Evolutionary conservation across 1,284 basidiomycete species (phyloP).

Genomic region (Leccinum colubrinum): DNA sequence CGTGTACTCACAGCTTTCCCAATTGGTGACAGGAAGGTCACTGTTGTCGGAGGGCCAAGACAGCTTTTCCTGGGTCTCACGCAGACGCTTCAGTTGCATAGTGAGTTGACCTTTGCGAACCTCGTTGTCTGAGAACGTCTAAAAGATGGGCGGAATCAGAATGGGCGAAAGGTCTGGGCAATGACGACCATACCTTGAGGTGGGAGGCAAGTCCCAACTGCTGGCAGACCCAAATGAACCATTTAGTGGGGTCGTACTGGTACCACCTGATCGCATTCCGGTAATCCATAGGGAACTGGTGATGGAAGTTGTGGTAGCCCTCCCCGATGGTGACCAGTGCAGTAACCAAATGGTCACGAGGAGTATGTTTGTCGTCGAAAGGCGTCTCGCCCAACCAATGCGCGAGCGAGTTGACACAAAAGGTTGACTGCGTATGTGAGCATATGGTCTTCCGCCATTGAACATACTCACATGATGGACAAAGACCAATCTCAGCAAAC

Average conservation of each 20-base stretch:
- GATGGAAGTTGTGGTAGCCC: slow-evolving; percentile 97
- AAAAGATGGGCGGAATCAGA: neutral
- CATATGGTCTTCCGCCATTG: neutral
- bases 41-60: slow-evolving; percentile 78
- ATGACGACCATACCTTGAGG: slow-evolving; percentile 56
- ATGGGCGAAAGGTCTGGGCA: neutral
- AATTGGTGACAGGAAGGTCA: slow-evolving; percentile 79
- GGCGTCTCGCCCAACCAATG: slow-evolving; percentile 92
- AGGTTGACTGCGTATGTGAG: slow-evolving; percentile 68
- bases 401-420: slow-evolving; percentile 94
- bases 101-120: slow-evolving; percentile 89
- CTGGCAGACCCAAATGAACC: slow-evolving; percentile 78
- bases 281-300: slow-evolving; percentile 94
- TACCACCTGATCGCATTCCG: slow-evolving; percentile 93
- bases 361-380: slow-evolving; percentile 96
- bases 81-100: slow-evolving; percentile 87
- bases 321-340: slow-evolving; percentile 89
- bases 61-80: slow-evolving; percentile 67
- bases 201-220: slow-evolving; percentile 79
- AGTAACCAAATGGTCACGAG: slow-evolving; percentile 84
- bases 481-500: no score
- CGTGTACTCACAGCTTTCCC: slow-evolving; percentile 76
- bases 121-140: slow-evolving; percentile 90
- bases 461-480: slow-evolving; percentile 78
- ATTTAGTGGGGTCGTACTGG: slow-evolving; percentile 89